Evolutionary conservation across 805 yeast genomes (phyloP).

Genomic region (Ogataea nitratoaversa): DNA sequence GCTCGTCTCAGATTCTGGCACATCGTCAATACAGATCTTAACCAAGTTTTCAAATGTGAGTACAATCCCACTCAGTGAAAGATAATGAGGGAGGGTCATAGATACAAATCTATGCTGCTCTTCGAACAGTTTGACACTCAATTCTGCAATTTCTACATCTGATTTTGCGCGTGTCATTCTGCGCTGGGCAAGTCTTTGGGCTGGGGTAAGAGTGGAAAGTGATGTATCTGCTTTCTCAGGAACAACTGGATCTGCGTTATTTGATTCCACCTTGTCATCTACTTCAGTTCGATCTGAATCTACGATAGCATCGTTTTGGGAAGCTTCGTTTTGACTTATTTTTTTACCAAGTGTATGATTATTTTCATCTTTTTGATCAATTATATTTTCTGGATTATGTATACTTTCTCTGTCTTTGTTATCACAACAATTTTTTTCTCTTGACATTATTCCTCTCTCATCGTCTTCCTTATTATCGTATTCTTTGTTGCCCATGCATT

Average conservation of each 20-base stretch:
- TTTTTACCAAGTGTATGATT: no score
- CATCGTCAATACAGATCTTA: slow-evolving; percentile 37
- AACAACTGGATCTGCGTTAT: neutral
- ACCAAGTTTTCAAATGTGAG: slow-evolving; percentile 39
- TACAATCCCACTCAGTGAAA: slow-evolving; percentile 32
- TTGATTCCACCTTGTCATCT: neutral
- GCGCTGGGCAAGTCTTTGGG: slow-evolving; percentile 17
- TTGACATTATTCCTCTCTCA: no score
- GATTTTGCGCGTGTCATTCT: slow-evolving; percentile 17
- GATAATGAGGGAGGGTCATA: slow-evolving; percentile 13
- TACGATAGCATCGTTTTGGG: no score
- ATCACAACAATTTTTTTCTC: no score
- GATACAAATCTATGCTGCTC: slow-evolving; percentile 17
- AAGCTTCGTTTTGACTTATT: no score
- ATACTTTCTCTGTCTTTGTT: neutral
- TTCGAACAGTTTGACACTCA: slow-evolving; percentile 11
- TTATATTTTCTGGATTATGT: neutral
- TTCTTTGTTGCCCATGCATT: no score
- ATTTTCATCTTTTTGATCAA: neutral
- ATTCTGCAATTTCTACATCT: slow-evolving; percentile 15
- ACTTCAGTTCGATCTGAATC: no score
- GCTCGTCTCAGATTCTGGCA: neutral
- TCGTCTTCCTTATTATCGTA: no score
- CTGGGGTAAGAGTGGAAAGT: slow-evolving; percentile 10
- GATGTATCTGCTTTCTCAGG: neutral